phyloP scores from a whole-genome alignment of 2,329 filamentous ascomycete genomes.

The Ramichloridium luteum region DNA sequence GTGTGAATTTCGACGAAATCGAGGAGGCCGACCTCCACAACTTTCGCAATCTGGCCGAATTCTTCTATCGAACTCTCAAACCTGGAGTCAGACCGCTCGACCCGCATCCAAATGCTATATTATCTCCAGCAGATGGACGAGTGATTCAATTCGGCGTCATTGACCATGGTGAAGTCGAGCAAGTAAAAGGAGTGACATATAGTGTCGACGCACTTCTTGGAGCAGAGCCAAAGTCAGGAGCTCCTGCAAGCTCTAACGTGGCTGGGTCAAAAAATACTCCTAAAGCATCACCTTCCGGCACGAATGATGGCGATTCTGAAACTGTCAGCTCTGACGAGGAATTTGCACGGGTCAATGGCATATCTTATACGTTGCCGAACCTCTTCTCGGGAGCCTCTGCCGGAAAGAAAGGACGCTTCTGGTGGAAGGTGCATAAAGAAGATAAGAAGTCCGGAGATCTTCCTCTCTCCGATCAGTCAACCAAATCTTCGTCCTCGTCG shows the following conservation, averaged over 20 bases:
- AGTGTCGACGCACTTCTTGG: conserved; percentile 86
- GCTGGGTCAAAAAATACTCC: conserved; percentile 27
- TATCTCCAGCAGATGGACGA: conserved; percentile 83
- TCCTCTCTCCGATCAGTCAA: conserved; percentile 53
- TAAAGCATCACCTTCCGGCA: conserved; percentile 20
- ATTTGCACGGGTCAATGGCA: conserved; percentile 87
- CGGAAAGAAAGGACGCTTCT: conserved; percentile 10
- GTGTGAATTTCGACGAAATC: conserved; percentile 81
- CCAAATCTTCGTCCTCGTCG: conserved; percentile 52
- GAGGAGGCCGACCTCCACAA: conserved; percentile 75
- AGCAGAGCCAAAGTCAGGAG: conserved; percentile 38
- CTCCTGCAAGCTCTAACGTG: conserved; percentile 22
- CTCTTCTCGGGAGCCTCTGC: conserved; percentile 58
- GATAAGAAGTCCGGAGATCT: conserved; percentile 16
- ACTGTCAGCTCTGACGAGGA: conserved; percentile 73
- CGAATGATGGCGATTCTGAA: conserved; percentile 37
- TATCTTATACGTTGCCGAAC: conserved; percentile 82
- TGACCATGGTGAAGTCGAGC: conserved; percentile 86
- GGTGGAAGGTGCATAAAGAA: conserved; percentile 23
- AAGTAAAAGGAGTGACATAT: conserved; percentile 98
- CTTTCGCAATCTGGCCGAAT: conserved; percentile 86
- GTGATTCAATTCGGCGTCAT: conserved; percentile 88
- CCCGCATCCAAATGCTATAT: conserved; percentile 61
- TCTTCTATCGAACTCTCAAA: conserved; percentile 94
- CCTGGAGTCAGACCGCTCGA: conserved; percentile 78